Evolutionary conservation across 129 eudicot genomes (phyloP).

Genomic region (Artemisia tridentata): DNA sequence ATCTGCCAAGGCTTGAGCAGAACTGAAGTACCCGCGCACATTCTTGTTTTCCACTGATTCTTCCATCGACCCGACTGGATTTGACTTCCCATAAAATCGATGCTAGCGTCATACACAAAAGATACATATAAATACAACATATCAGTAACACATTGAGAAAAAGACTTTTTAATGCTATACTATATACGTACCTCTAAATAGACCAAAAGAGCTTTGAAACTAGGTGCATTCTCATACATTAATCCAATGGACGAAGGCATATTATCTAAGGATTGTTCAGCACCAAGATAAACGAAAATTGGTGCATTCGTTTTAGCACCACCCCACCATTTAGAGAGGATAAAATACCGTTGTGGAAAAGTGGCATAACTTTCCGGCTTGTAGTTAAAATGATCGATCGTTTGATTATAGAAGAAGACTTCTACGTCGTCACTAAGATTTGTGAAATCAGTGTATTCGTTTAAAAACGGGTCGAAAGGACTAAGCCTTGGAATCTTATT

Average conservation of each 20-base stretch:
- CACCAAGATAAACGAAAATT: constrained; percentile 21
- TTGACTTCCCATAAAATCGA: constrained; percentile 35
- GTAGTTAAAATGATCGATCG: constrained; percentile 35
- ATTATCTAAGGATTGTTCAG: not conserved
- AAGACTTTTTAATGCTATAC: not conserved
- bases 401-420: constrained; percentile 45
- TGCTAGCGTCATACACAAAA: constrained; percentile 13
- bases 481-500: constrained; percentile 24
- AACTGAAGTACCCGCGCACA: constrained; percentile 27
- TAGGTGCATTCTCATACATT: constrained; percentile 5
- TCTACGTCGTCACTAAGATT: not conserved
- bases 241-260: constrained; percentile 3
- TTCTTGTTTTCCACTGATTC: constrained; percentile 20
- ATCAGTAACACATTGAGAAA: not conserved
- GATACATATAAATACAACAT: not conserved
- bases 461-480: constrained; percentile 19
- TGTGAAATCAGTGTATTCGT: not conserved
- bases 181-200: constrained; percentile 26
- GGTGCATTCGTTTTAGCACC: constrained; percentile 14
- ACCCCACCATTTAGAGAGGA: constrained; percentile 15
- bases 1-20: constrained; percentile 37
- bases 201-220: constrained; percentile 29
- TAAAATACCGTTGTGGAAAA: constrained; percentile 26
- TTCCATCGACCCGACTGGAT: constrained; percentile 27
- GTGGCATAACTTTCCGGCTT: constrained; percentile 20